A percentile compares a stretch with the other conserved stretches of the same genome.
Evolutionary conservation across 805 yeast genomes (phyloP).

Genomic region (Metschnikowia sp.): DNA sequence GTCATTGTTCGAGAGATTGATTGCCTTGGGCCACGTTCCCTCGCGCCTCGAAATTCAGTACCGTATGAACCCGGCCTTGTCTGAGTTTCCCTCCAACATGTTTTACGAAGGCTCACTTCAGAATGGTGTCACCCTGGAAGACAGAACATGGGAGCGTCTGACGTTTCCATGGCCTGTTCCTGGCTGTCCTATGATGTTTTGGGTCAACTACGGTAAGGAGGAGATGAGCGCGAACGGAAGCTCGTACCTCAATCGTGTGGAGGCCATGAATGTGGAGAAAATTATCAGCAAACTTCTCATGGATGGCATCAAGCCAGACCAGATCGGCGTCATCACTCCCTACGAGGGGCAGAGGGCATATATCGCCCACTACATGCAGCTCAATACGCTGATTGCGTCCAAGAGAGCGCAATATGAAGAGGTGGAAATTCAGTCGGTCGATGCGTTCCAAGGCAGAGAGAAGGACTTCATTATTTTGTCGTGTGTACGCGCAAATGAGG

Average conservation of each 20-base stretch:
- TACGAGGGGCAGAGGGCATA: slow-evolving; percentile 92
- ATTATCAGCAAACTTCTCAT: slow-evolving; percentile 66
- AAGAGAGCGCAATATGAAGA: slow-evolving; percentile 56
- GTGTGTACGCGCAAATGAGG: slow-evolving; percentile 44
- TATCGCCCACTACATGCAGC: slow-evolving; percentile 70
- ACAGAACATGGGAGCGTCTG: slow-evolving; percentile 52
- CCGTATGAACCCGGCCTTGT: slow-evolving; percentile 87
- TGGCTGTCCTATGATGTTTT: slow-evolving; percentile 90
- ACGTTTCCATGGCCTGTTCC: slow-evolving; percentile 90
- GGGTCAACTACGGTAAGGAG: slow-evolving; percentile 87
- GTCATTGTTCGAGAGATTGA: slow-evolving; percentile 83
- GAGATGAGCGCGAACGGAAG: slow-evolving; percentile 81
- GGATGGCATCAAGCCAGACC: slow-evolving; percentile 69
- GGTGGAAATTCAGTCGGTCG: slow-evolving; percentile 75
- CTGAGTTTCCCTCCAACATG: slow-evolving; percentile 87
- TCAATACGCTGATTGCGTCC: slow-evolving; percentile 48
- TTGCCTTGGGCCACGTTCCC: slow-evolving; percentile 79
- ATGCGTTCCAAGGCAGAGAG: slow-evolving; percentile 44
- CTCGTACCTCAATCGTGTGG: slow-evolving; percentile 79
- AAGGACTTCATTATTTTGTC: slow-evolving; percentile 42
- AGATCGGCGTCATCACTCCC: slow-evolving; percentile 88
- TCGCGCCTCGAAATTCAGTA: slow-evolving; percentile 87
- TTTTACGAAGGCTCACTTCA: slow-evolving; percentile 90
- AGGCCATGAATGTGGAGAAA: slow-evolving; percentile 85
- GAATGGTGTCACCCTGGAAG: slow-evolving; percentile 82